Percentiles rank a stretch among this genome's conserved stretches.
Evolutionary conservation across 2,329 filamentous ascomycete species (phyloP).

Genomic region (Ciborinia camelliae): DNA sequence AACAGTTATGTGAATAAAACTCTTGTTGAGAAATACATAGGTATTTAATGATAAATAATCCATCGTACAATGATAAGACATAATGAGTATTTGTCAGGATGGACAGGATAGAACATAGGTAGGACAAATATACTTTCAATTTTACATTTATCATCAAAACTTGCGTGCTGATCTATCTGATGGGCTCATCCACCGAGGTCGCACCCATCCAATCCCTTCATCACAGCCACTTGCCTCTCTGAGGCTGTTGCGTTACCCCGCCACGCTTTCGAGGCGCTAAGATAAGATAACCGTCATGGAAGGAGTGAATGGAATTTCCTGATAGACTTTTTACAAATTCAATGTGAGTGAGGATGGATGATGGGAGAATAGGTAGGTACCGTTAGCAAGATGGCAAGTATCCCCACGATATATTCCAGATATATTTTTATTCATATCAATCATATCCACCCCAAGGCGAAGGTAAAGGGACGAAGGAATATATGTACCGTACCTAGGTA

Average conservation of each 20-base stretch:
- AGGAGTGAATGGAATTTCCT: conserved; percentile 2
- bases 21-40: too few species aligned
- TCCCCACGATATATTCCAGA: not conserved
- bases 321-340: not conserved
- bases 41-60: too few species aligned
- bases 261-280: conserved; percentile 2
- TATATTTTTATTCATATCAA: not conserved
- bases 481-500: too few species aligned
- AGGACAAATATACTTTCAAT: too few species aligned
- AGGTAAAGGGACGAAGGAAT: not conserved
- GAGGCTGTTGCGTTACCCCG: not conserved
- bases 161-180: not conserved
- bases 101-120: too few species aligned
- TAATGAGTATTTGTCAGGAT: too few species aligned
- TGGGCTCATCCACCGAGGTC: not conserved
- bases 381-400: too few species aligned
- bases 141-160: conserved; percentile 3
- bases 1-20: not conserved
- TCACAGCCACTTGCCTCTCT: not conserved
- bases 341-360: not conserved
- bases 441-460: not conserved
- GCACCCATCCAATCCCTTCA: not conserved
- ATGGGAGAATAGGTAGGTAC: not conserved
- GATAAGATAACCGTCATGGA: too few species aligned
- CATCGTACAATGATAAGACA: not conserved